Evolutionary conservation across 352 stramenopile genomes (phyloP).

Genomic region (Phytophthora idaei): DNA sequence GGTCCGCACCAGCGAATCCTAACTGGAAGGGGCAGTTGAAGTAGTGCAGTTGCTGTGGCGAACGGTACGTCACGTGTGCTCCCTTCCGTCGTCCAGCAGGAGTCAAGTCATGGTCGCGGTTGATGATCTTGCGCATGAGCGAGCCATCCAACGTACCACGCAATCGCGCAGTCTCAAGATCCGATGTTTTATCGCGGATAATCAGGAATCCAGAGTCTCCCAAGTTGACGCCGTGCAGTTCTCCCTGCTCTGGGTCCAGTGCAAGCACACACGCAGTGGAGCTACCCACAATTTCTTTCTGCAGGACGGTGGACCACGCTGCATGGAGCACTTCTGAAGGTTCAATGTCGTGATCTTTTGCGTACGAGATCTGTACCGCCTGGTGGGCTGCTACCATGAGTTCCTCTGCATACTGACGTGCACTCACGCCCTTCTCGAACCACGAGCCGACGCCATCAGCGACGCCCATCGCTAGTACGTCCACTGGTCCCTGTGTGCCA

Average conservation of each 20-base stretch:
- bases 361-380: constrained; percentile 63
- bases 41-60: constrained; percentile 95
- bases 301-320: constrained; percentile 80
- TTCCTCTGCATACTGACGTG: constrained; percentile 67
- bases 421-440: constrained; percentile 93
- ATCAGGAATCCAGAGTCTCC: constrained; percentile 92
- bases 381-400: constrained; percentile 82
- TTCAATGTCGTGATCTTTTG: constrained; percentile 65
- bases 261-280: constrained; percentile 93
- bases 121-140: constrained; percentile 70
- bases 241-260: constrained; percentile 90
- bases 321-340: constrained; percentile 70
- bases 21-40: constrained; percentile 98
- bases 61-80: constrained; percentile 91
- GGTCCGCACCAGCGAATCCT: constrained; percentile 56
- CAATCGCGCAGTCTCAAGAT: constrained; percentile 63
- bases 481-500: constrained; percentile 56
- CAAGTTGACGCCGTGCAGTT: constrained; percentile 95
- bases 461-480: constrained; percentile 93
- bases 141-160: constrained; percentile 79
- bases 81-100: constrained; percentile 75
- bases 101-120: constrained; percentile 68
- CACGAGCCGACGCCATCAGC: constrained; percentile 96
- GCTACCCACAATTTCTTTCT: constrained; percentile 93
- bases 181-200: constrained; percentile 79